A percentile compares a stretch with the other conserved stretches of the same genome.
Evolutionary conservation across 441 rosid genomes (phyloP).

Genomic region (Sinapis alba): DNA sequence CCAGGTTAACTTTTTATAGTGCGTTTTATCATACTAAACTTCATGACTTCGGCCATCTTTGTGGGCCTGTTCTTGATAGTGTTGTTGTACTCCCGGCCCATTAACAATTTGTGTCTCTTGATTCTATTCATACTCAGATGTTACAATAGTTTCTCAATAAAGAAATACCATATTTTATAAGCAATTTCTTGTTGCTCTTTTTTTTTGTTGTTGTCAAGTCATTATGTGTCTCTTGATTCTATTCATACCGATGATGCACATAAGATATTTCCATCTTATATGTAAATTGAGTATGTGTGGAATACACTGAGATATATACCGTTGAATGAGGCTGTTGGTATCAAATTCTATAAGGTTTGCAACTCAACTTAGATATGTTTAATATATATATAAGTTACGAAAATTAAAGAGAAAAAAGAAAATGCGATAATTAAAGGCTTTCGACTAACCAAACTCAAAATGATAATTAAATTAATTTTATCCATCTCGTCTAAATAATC

Average conservation of each 20-base stretch:
- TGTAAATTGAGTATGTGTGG: neutral
- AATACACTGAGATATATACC: neutral
- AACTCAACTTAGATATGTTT: too few relatives aligned
- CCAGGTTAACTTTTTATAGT: slow-evolving; percentile 58
- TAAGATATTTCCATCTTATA: neutral
- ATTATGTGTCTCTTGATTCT: too few relatives aligned
- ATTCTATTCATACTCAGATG: neutral
- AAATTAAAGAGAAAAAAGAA: too few relatives aligned
- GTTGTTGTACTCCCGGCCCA: slow-evolving; percentile 42
- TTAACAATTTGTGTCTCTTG: neutral
- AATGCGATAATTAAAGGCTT: too few relatives aligned
- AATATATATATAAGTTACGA: too few relatives aligned
- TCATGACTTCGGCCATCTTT: slow-evolving; percentile 62
- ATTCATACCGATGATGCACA: neutral
- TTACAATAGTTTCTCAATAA: slow-evolving; percentile 1
- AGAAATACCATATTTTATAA: neutral
- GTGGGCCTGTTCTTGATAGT: slow-evolving; percentile 69
- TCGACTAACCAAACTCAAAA: too few relatives aligned
- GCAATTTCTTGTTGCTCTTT: neutral
- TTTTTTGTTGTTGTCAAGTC: neutral
- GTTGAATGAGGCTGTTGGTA: neutral
- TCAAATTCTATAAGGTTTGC: neutral
- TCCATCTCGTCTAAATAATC: too few relatives aligned
- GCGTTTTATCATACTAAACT: slow-evolving; percentile 60
- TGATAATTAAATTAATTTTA: too few relatives aligned